These are phyloP conservation scores for Pelargonium citronellum DNA, from an alignment of 441 rosid genomes.

Conservation along the genomic window DNA sequence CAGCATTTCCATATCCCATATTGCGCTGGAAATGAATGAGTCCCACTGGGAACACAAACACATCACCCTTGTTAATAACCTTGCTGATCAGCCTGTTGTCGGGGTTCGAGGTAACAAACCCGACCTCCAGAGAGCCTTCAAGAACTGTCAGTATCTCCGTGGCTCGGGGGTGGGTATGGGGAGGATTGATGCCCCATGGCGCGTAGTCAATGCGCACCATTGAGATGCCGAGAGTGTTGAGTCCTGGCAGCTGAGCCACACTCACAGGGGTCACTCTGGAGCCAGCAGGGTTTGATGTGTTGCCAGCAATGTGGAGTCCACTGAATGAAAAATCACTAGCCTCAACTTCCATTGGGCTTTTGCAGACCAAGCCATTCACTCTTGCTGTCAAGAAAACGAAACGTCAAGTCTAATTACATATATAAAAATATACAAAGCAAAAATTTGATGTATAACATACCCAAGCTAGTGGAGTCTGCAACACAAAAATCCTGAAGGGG, in stretches of 20 bases:
- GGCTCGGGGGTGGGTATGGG: conserved; percentile 18
- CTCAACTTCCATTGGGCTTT: neutral
- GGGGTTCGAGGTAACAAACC: conserved; percentile 18
- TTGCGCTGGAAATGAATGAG: neutral
- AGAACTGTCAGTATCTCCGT: conserved; percentile 21
- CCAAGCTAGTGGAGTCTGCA: conserved; percentile 4
- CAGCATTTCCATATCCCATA: conserved; percentile 8
- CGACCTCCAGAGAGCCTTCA: conserved; percentile 13
- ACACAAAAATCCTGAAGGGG: conserved; percentile 22
- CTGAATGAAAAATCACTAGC: conserved; percentile 21
- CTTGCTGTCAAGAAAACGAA: neutral
- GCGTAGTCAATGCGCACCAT: conserved; percentile 17
- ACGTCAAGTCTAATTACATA: neutral
- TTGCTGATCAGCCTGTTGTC: conserved; percentile 17
- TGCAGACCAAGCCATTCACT: conserved; percentile 16
- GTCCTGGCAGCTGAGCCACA: conserved; percentile 14
- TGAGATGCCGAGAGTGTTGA: conserved; percentile 23
- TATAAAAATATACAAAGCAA: no score
- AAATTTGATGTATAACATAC: neutral
- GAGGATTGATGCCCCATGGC: conserved; percentile 19
- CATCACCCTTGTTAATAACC: conserved; percentile 16
- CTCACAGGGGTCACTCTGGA: conserved; percentile 15
- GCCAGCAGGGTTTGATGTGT: conserved; percentile 13
- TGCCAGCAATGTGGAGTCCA: conserved; percentile 10
- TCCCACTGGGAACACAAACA: conserved; percentile 19